Conservation (phyloP, 805 yeast genomes). For the Kluyveromyces nonfermentans region DNA sequence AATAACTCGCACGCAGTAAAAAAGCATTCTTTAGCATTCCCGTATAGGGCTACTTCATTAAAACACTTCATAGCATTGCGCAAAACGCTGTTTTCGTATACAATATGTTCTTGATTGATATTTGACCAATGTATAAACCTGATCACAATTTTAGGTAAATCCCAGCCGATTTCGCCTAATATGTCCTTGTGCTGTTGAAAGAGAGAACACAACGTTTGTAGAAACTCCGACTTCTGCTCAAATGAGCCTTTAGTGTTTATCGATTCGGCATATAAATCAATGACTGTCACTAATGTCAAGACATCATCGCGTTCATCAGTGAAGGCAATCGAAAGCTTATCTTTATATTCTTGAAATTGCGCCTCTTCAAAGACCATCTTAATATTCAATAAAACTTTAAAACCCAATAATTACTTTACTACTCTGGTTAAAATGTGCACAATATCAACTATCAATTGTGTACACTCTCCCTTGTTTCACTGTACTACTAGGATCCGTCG, state of each 20-base stretch:
- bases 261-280: conserved; percentile 21
- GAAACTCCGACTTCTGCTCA: conserved; percentile 42
- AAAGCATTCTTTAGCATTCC: conserved; percentile 75
- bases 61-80: conserved; percentile 38
- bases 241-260: conserved; percentile 12
- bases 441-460: no score
- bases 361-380: neutral
- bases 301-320: conserved; percentile 20
- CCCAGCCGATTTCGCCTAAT: conserved; percentile 78
- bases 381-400: neutral
- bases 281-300: conserved; percentile 20
- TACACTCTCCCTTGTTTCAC: no score
- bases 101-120: conserved; percentile 26
- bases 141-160: conserved; percentile 62
- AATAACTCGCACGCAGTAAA: conserved; percentile 63
- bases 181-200: conserved; percentile 40
- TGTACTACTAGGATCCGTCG: no score
- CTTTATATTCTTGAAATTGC: neutral
- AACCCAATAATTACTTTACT: no score
- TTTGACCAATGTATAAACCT: conserved; percentile 37
- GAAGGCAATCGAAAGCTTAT: conserved; percentile 17
- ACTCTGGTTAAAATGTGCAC: no score
- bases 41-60: conserved; percentile 53
- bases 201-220: conserved; percentile 37
- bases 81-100: conserved; percentile 26